Percentiles rank a stretch among this genome's conserved stretches.
Evolutionary conservation across 2,329 filamentous ascomycete species (phyloP).

Genomic region (Bipolaris zeicola): DNA sequence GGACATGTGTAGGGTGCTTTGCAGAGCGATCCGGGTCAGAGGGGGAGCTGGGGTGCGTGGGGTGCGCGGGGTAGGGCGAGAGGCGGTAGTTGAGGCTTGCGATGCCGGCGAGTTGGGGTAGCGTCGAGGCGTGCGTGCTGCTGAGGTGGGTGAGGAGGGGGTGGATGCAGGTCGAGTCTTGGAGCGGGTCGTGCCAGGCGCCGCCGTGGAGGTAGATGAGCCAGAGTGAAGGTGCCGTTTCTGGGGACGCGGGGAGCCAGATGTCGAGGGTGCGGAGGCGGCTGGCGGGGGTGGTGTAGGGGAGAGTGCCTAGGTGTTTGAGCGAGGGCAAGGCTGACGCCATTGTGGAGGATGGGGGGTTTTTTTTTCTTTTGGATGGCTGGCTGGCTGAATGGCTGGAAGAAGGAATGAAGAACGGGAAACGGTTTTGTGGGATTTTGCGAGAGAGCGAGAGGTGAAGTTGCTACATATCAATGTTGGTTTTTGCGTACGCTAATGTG

Average conservation of each 20-base stretch:
- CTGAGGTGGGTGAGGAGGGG: constrained; percentile 48
- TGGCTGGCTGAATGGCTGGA: no score
- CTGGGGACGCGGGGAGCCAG: constrained; percentile 44
- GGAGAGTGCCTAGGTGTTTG: constrained; percentile 27
- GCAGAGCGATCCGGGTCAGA: constrained; percentile 56
- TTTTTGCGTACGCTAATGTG: neutral
- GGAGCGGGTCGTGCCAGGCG: constrained; percentile 56
- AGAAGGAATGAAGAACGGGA: neutral
- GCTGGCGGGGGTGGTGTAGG: constrained; percentile 34
- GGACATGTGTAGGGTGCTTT: constrained; percentile 65
- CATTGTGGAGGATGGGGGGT: constrained; percentile 14
- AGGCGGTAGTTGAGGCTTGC: constrained; percentile 70
- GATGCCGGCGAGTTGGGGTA: constrained; percentile 60
- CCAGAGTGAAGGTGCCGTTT: constrained; percentile 32
- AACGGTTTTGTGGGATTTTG: no score
- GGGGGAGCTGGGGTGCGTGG: constrained; percentile 54
- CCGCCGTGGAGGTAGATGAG: constrained; percentile 57
- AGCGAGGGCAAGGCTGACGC: constrained; percentile 17
- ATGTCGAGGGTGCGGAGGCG: constrained; percentile 52
- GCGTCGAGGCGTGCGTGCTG: constrained; percentile 9
- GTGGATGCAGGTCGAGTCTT: constrained; percentile 43
- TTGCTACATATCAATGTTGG: neutral
- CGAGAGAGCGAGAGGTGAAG: no score
- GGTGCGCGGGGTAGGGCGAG: constrained; percentile 56
- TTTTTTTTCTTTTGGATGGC: neutral